Conservation (phyloP, 2,329 filamentous ascomycete genomes). For the Sporothrix protearum region DNA sequence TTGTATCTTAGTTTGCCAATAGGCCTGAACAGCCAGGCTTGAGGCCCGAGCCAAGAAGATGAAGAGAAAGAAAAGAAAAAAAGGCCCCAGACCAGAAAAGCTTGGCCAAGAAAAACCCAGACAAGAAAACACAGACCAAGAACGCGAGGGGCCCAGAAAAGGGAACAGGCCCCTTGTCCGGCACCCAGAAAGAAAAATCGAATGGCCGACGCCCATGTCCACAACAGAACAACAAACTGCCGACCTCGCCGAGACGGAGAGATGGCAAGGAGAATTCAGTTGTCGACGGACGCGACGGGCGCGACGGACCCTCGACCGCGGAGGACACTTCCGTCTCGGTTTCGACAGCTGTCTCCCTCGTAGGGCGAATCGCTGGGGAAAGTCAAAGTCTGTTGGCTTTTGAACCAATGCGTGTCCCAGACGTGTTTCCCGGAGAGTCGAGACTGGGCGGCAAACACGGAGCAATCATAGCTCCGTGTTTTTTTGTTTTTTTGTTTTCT, state of each 20-base stretch:
- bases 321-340: not conserved
- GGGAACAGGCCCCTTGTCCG: not conserved
- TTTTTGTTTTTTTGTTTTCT: not conserved
- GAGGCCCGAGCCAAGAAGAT: not conserved
- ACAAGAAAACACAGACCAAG: not conserved
- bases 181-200: not conserved
- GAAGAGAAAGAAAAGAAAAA: too few relatives aligned
- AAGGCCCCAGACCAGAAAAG: not conserved
- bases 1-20: not conserved
- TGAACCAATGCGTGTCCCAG: not conserved
- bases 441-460: not conserved
- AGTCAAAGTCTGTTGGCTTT: not conserved
- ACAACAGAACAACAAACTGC: too few relatives aligned
- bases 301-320: not conserved
- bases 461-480: not conserved
- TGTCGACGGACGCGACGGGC: not conserved
- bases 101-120: not conserved
- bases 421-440: not conserved
- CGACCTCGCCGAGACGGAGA: not conserved
- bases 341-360: not conserved
- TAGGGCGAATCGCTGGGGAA: not conserved
- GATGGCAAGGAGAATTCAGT: not conserved
- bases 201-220: not conserved
- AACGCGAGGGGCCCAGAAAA: not conserved
- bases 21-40: not conserved